phyloP scores from a whole-genome alignment of 371 early-diverging fungal genomes.

The Mortierella sp. region DNA sequence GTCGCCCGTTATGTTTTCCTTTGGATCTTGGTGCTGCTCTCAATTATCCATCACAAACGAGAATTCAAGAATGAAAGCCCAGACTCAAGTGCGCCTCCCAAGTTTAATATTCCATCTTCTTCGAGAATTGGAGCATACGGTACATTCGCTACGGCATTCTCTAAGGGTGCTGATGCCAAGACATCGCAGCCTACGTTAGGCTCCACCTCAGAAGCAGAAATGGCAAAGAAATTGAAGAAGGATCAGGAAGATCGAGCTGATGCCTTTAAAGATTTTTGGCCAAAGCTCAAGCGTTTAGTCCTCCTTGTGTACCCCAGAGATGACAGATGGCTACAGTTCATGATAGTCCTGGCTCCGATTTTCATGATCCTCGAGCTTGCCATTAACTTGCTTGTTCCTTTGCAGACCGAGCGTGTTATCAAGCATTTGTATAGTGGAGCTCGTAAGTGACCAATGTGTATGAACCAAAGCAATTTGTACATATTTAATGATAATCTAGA shows the following conservation, averaged over 20 bases:
- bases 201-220: slow-evolving; percentile 35
- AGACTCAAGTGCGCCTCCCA: slow-evolving; percentile 29
- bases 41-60: slow-evolving; percentile 23
- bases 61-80: slow-evolving; percentile 37
- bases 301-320: slow-evolving; percentile 89
- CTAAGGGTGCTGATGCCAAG: slow-evolving; percentile 7
- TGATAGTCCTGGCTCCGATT: slow-evolving; percentile 74
- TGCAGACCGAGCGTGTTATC: slow-evolving; percentile 82
- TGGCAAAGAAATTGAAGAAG: slow-evolving; percentile 25
- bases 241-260: slow-evolving; percentile 34
- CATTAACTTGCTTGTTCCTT: slow-evolving; percentile 85
- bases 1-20: slow-evolving; percentile 24
- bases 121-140: slow-evolving; percentile 24
- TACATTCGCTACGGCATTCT: slow-evolving; percentile 27
- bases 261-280: slow-evolving; percentile 62
- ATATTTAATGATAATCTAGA: too few species aligned
- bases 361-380: slow-evolving; percentile 78
- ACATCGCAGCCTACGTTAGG: background rate
- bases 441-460: slow-evolving; percentile 14
- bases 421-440: slow-evolving; percentile 63
- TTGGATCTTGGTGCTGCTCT: slow-evolving; percentile 19
- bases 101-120: slow-evolving; percentile 8
- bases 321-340: slow-evolving; percentile 68
- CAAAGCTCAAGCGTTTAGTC: slow-evolving; percentile 71
- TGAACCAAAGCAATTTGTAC: too few species aligned